Evolutionary conservation across 768 basidiomycete species (phyloP).

Genomic region (Pleurotus ostreatus): DNA sequence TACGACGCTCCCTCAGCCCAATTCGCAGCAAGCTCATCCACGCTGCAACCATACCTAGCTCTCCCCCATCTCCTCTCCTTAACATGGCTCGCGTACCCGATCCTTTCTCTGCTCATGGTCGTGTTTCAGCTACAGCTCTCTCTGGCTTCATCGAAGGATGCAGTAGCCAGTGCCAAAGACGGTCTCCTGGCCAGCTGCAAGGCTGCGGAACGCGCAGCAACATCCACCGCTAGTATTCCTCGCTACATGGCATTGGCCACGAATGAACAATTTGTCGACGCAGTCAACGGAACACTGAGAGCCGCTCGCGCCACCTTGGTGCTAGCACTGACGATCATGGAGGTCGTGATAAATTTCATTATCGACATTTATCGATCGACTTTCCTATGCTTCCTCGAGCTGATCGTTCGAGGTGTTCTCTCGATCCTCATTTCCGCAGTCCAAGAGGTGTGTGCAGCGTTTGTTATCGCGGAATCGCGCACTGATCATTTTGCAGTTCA

Average conservation of each 20-base stretch:
- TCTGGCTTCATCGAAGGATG: conserved; percentile 60
- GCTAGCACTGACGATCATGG: conserved; percentile 77
- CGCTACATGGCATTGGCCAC: conserved; percentile 83
- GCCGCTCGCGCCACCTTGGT: conserved; percentile 72
- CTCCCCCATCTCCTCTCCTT: conserved; percentile 82
- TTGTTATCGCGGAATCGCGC: conserved; percentile 1
- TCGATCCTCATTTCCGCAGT: conserved; percentile 79
- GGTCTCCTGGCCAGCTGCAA: conserved; percentile 80
- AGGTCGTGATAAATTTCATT: conserved; percentile 86
- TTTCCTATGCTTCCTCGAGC: conserved; percentile 89
- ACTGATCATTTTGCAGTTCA: conserved; percentile 48
- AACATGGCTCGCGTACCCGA: conserved; percentile 88
- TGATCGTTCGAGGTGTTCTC: conserved; percentile 80
- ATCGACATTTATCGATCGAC: conserved; percentile 91
- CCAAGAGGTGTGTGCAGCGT: conserved; percentile 56
- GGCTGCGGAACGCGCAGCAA: conserved; percentile 82
- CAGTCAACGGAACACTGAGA: conserved; percentile 75
- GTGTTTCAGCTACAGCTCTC: conserved; percentile 80
- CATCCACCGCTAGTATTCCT: conserved; percentile 80
- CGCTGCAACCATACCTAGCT: conserved; percentile 78
- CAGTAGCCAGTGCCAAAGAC: conserved; percentile 65
- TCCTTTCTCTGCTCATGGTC: conserved; percentile 85
- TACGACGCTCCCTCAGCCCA: conserved; percentile 48
- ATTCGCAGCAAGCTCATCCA: conserved; percentile 14
- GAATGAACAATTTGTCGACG: conserved; percentile 73